Base-by-base conservation (phyloP, 225 moss, liverwort and hornwort genomes). In the Asterella californica region DNA sequence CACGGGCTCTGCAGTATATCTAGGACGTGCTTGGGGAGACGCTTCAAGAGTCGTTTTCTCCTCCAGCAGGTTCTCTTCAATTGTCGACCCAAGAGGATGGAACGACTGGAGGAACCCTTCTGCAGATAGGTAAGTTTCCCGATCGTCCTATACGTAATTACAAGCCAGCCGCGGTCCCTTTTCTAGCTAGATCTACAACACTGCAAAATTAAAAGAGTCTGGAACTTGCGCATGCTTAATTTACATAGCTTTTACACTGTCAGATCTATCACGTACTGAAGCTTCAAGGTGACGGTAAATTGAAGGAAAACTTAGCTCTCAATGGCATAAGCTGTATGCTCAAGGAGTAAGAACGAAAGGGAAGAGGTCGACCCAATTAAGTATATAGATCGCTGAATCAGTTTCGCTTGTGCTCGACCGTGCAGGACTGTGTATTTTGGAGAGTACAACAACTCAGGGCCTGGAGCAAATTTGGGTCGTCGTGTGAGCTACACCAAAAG, bases 1-100 rank as follows among this genome's bases (percentile, higher is more conserved):
- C 32, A 85, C 88, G 25, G 88, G 88, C 10, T 48, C n/a, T 0
- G 61, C 10, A 3, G 57, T 81, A 12, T 27, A 66, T 1, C 24
- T 88, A 78, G 87, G 87, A 0, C 85, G 85, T 1, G 85, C 88
- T 19, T 88, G 88, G 88, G 88, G 88, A 48, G 50, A 76, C 30
- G 78, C 74, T 47, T 79, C 88, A 9, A 70, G 83, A 1, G 83
- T 85, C 29, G 81, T 88, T 4, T 88, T 81, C 74, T 76, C 85
- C 0, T 72, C 1, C 6, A 75, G 83, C 21, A 36, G 15, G 60
- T 78, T 88, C 68, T 27, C 69, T 37, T 46, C 70, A 29, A 52
- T 83, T 1, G 75, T 86, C 32, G 48, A 60, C 2, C 83, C 81
- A 8, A n/a, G 0, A 33, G 86, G 86, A 32, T 83, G 86, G 83